phyloP scores from a whole-genome alignment of 768 basidiomycete species.

The Podaxis sp. region DNA sequence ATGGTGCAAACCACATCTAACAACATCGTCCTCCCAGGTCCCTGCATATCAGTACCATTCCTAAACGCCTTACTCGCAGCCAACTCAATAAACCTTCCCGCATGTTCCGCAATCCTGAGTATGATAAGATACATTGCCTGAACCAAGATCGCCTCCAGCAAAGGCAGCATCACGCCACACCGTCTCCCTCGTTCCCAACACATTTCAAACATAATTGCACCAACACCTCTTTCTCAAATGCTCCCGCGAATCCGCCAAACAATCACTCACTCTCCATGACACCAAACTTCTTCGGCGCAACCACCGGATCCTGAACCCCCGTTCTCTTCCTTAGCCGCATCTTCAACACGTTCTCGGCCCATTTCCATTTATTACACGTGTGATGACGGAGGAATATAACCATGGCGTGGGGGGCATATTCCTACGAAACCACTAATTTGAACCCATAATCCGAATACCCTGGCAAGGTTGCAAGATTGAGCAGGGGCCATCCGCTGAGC shows the following conservation, averaged over 20 bases:
- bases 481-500: slow-evolving; percentile 71
- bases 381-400: slow-evolving; percentile 94
- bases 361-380: slow-evolving; percentile 88
- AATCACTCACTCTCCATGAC: slow-evolving; percentile 56
- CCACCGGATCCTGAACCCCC: slow-evolving; percentile 59
- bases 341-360: slow-evolving; percentile 77
- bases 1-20: slow-evolving; percentile 73
- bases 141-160: slow-evolving; percentile 88
- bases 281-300: slow-evolving; percentile 71
- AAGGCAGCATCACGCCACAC: slow-evolving; percentile 58
- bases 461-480: slow-evolving; percentile 75
- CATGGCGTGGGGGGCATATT: slow-evolving; percentile 85
- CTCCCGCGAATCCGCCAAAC: slow-evolving; percentile 61
- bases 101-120: slow-evolving; percentile 77
- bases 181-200: slow-evolving; percentile 63
- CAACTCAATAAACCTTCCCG: slow-evolving; percentile 58
- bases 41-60: slow-evolving; percentile 28
- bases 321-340: slow-evolving; percentile 63
- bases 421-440: slow-evolving; percentile 88
- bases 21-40: slow-evolving; percentile 54
- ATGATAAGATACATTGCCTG: slow-evolving; percentile 84
- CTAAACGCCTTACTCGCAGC: slow-evolving; percentile 56
- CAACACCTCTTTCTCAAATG: slow-evolving; percentile 70
- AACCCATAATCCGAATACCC: slow-evolving; percentile 78
- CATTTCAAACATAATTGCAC: slow-evolving; percentile 85